Base-by-base conservation (phyloP, 2,329 filamentous ascomycete genomes). In the Monosporascus sp. region DNA sequence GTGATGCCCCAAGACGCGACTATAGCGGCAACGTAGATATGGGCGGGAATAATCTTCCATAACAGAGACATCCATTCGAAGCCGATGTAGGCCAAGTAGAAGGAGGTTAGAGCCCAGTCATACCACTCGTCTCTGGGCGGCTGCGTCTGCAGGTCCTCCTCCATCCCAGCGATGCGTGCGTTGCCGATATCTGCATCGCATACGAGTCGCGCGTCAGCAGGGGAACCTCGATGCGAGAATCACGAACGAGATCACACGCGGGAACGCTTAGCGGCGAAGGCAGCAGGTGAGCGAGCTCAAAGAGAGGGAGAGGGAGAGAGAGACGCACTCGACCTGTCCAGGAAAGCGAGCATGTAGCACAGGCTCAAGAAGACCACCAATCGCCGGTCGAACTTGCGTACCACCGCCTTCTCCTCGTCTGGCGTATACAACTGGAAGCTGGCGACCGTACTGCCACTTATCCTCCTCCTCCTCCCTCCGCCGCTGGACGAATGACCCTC, bases 301-400 rank as follows among this genome's bases (percentile, higher is more conserved):
- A 47, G 26, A 50, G 11, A 37, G 26, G 17, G 43, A 45, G 28
- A 24, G 5, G n/a, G 20, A 47, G 47, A 28, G 15, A 46, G 53
- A 24, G 53, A 74, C 78, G 57, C 75, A 91, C 89, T 96, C 18
- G 89, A 92, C 60, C 91, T 80, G 69, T 96, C 91, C 59, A 96
- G 72, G 67, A 96, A 96, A 58, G 86, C 88, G 57, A 96, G 75
- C 77, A 95, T 81, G 67, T 94, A 97, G 14, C 96, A 77, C 54
- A 93, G 68, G 11, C 89, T 88, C 58, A 96, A 79, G 66, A 96
- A 95, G 1, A 89, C 68, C 6, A 96, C 89, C 51, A 97, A 78
- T 58, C 80, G 82, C 52, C 82, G 78, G 68, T 96, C 91, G 60
- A 96, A 84, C 72, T 89, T 91, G 64, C 77, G 78, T 52, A 91